Conservation (phyloP, 1,284 basidiomycete genomes). For the Tilletia walkeri region DNA sequence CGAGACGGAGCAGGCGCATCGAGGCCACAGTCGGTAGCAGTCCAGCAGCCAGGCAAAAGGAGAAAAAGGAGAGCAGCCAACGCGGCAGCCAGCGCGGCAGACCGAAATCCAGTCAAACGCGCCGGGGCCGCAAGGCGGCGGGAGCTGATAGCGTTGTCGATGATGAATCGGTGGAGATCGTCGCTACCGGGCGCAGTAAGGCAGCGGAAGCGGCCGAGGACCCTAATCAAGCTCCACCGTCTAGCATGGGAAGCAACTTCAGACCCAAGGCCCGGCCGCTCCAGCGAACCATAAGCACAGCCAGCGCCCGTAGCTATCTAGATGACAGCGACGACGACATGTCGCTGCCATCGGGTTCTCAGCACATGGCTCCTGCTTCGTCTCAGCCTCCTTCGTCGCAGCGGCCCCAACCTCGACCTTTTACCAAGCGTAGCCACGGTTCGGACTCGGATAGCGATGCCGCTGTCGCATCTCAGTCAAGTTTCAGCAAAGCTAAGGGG, state of each 20-base stretch:
- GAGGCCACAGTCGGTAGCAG: not conserved
- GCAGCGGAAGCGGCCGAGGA: too few species aligned
- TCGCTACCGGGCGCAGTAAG: too few species aligned
- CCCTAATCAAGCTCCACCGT: too few species aligned
- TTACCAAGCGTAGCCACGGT: not conserved
- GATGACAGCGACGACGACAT: not conserved
- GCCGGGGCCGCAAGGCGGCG: too few species aligned
- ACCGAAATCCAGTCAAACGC: not conserved
- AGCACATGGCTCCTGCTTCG: not conserved
- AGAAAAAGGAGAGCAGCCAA: not conserved
- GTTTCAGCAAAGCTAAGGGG: too few species aligned
- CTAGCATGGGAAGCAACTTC: not conserved
- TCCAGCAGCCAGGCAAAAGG: slow-evolving; percentile 1
- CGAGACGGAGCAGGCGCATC: not conserved
- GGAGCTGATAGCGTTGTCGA: too few species aligned
- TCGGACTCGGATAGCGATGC: not conserved
- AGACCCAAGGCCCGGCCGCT: slow-evolving; percentile 1
- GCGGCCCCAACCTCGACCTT: not conserved
- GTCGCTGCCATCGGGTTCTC: slow-evolving; percentile 2
- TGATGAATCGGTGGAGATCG: too few species aligned
- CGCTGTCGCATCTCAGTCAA: too few species aligned
- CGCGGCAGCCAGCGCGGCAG: not conserved
- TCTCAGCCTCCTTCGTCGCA: too few species aligned
- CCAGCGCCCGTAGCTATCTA: not conserved
- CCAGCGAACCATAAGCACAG: not conserved